phyloP scores from a whole-genome alignment of 371 early-diverging fungal genomes.

The Rhizopus stolonifer region DNA sequence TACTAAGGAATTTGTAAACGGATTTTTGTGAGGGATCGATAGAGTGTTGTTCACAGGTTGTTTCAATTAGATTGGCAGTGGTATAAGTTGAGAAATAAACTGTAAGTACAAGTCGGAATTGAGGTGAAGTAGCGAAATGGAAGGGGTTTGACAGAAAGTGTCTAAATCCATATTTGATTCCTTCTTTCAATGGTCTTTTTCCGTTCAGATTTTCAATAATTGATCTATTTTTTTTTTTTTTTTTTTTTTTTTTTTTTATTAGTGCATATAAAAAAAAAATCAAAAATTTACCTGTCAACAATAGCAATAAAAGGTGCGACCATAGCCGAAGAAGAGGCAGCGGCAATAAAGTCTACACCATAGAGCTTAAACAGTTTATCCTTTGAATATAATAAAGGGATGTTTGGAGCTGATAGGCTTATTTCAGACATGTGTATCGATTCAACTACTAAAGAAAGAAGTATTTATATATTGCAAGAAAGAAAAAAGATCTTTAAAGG shows the following conservation, averaged over 20 bases:
- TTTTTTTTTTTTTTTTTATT: constrained; percentile 11
- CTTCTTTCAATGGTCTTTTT: constrained; percentile 41
- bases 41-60: constrained; percentile 43
- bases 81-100: constrained; percentile 60
- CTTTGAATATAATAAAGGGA: constrained; percentile 11
- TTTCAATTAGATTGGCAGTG: constrained; percentile 59
- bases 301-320: constrained; percentile 66
- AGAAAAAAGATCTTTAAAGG: background rate
- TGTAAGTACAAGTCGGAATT: constrained; percentile 53
- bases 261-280: background rate
- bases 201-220: constrained; percentile 67
- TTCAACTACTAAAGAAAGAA: background rate
- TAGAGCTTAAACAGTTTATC: constrained; percentile 28
- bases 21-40: constrained; percentile 25
- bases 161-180: constrained; percentile 43
- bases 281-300: constrained; percentile 52
- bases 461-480: background rate
- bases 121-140: constrained; percentile 42
- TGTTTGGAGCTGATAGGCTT: background rate
- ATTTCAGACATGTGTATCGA: constrained; percentile 8
- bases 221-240: constrained; percentile 32
- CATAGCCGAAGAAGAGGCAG: constrained; percentile 42
- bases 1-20: constrained; percentile 60
- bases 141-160: constrained; percentile 43
- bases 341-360: constrained; percentile 46